Percentiles rank a stretch among this genome's conserved stretches.
These are phyloP conservation scores for Chaetomium olivaceum DNA, from an alignment of 2,329 filamentous ascomycete genomes.

Conservation along the genomic window DNA sequence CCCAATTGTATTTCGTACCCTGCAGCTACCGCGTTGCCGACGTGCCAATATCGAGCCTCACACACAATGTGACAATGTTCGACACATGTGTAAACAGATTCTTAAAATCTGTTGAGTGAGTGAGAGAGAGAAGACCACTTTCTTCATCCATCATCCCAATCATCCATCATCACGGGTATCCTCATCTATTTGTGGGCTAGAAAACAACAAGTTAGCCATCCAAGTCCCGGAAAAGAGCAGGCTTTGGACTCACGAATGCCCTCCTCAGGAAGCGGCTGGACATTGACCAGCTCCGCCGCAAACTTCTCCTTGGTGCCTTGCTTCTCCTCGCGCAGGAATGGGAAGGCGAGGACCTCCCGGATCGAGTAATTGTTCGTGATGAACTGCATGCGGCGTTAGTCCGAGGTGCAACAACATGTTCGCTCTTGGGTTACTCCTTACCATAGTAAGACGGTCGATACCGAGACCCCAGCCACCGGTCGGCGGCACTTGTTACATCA, in stretches of 20 bases:
- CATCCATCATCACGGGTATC: neutral
- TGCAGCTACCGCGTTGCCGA: neutral
- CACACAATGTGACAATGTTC: neutral
- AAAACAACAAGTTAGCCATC: conserved; percentile 17
- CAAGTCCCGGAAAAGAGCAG: neutral
- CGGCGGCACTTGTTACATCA: conserved; percentile 65
- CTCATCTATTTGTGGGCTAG: conserved; percentile 34
- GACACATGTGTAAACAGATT: neutral
- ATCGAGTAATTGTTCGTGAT: conserved; percentile 94
- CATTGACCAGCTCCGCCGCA: conserved; percentile 39
- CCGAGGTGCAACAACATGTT: conserved; percentile 10
- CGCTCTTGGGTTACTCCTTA: neutral
- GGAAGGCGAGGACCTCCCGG: conserved; percentile 94
- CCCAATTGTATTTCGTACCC: neutral
- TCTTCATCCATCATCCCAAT: neutral
- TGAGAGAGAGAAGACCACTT: neutral
- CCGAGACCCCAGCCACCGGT: conserved; percentile 97
- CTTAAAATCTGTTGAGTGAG: neutral
- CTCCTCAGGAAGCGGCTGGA: conserved; percentile 40
- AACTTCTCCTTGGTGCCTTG: conserved; percentile 51
- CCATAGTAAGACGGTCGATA: conserved; percentile 66
- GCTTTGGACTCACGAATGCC: conserved; percentile 38
- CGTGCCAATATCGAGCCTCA: neutral
- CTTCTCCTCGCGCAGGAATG: conserved; percentile 85
- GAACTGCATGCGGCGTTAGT: conserved; percentile 38